Evolutionary conservation across 306 rosid species (phyloP), one percentile per base, ranked within the genome.

Genomic region (Senna tora): DNA sequence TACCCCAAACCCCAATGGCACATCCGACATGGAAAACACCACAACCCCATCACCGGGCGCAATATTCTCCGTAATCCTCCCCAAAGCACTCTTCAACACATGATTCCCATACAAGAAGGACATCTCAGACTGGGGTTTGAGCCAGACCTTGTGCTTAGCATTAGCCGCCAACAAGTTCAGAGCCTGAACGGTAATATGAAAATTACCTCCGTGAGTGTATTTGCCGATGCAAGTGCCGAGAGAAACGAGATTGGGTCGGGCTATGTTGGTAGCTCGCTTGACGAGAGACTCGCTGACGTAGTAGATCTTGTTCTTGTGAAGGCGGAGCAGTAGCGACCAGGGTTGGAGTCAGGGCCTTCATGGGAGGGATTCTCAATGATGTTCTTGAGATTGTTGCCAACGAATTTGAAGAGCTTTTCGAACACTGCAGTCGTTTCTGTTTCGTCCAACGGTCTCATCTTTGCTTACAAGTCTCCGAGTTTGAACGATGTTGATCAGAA

Each of bases 71-170:
- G 96, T 91, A 62, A 94, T 89, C 81, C 97, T 81, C 2, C 96
- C 98, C 72, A 94, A 30, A 0, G 94, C 97, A 16, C 98, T 84
- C 77, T 94, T 91, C 78, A 94, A 67, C 25, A 94, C 97, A 46
- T 91, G 97, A 69, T 91, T 91, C 1, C 97, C 96, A 7, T 94
- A 91, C 69, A 94, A 16, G 63, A 86, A 91, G 0, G 92, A 83
- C 98, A 91, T 91, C 89, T 91, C 97, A 0, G 97, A 89, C 1
- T 90, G 87, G 17, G 96, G 90, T 49, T 94, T 91, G 67, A 94
- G 95, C 97, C 96, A 94, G 4, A 91, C 97, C 85, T 91, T 91
- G 77, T 94, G 98, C 65, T 86, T 91, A 6, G 97, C 95, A 30
- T 94, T 89, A 21, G 96, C 49, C 4, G 98, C 89, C 47, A 89